Evolutionary conservation across 176 grass and related monocot genomes (phyloP), one percentile per base, ranked within the genome.

Genomic region (Poa pratensis): DNA sequence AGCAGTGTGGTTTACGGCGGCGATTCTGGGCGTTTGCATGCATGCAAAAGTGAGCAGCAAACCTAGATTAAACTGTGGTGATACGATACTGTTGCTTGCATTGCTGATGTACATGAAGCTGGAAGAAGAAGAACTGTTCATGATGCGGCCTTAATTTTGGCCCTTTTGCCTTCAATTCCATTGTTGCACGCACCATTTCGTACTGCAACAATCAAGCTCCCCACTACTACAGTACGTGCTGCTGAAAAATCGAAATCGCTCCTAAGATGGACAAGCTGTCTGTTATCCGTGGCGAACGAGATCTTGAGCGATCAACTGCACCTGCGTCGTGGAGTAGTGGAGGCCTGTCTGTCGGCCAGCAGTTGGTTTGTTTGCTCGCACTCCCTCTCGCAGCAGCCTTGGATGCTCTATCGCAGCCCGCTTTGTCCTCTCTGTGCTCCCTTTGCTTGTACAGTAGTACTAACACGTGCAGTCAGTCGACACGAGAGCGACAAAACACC

Each of bases 401-500:
- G 53, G 53, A 55, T 55, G 53, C 53, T 55, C 53, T 55, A 19
- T 55, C 53, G n/a, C 73, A 7, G 40, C 28, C 2, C 22, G 0
- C 17, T 17, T 53, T 52, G 80, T 72, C 72, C 5, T 30, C 28
- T 30, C 49, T 35, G 61, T 22, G 55, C 28, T 30, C 28, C 28
- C 28, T 30, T 30, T 30, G 28, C 28, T 30, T 30, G 28, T 30
- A 30, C 28, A 30, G 28, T 30, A 30, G 28, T 30, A 30, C 35
- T 37, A 37, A 43, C 42, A 43, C 42, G 78, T 70, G 83, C 79
- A 54, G 24, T 37, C 35, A 54, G 24, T 37, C 35, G 5, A 39
- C 83, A 81, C 23, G 40, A 18, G 71, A 63, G 78, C 42, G 78
- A 90, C 83, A 66, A 55, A 35, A 35, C 75, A 80, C 18, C 54